phyloP scores from a whole-genome alignment of 139 green algal species.

The Haematococcus lacustris region DNA sequence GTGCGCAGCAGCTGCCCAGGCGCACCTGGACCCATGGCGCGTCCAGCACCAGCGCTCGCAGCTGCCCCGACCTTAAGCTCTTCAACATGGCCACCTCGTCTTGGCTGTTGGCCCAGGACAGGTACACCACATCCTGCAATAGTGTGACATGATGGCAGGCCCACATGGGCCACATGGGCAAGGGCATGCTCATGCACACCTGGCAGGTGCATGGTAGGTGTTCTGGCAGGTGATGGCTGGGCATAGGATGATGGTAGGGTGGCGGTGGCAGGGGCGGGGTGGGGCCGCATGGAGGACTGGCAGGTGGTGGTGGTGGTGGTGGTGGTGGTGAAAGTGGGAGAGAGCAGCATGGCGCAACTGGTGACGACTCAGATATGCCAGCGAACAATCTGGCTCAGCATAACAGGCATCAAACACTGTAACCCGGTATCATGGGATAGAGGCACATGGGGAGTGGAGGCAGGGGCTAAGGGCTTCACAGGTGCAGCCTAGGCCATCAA shows the following conservation, averaged over 20 bases:
- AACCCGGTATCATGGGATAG: not conserved
- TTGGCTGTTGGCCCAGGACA: not conserved
- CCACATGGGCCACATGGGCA: not conserved
- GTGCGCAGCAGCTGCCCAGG: not conserved
- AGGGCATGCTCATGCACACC: not conserved
- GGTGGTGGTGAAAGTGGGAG: no score
- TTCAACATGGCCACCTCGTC: constrained; percentile 5
- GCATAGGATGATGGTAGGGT: not conserved
- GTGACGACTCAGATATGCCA: no score
- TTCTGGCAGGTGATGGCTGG: not conserved
- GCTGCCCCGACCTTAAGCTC: not conserved
- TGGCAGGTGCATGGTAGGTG: not conserved
- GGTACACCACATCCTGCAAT: constrained; percentile 4
- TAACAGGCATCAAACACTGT: not conserved
- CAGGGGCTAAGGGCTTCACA: not conserved
- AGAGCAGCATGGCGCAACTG: no score
- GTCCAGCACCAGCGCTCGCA: constrained; percentile 6
- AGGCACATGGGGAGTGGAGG: not conserved
- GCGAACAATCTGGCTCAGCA: not conserved
- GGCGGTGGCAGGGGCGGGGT: not conserved
- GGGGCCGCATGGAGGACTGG: not conserved
- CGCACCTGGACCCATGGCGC: not conserved
- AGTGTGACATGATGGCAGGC: not conserved
- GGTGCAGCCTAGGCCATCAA: not conserved
- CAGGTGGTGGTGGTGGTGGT: not conserved